These are phyloP conservation scores for Trichoderma atroviride DNA, from an alignment of 2,329 filamentous ascomycete genomes.

Conservation along the genomic window DNA sequence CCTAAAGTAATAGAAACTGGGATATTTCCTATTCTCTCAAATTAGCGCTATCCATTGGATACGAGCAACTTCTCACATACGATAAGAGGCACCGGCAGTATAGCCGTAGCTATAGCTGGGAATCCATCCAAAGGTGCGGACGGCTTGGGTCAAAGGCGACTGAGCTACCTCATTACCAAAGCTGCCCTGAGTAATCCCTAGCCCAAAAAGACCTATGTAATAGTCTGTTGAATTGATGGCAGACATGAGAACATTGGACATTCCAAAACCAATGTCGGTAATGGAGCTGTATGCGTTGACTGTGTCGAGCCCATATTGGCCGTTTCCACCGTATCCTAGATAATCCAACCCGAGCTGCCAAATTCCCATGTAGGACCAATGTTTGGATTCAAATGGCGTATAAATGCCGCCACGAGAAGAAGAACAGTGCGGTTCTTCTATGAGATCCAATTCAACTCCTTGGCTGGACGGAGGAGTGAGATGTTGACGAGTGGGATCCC, in stretches of 20 bases:
- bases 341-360: slow-evolving; percentile 64
- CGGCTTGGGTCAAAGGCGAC: slow-evolving; percentile 58
- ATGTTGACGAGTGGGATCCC: not conserved
- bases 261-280: slow-evolving; percentile 41
- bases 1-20: slow-evolving; percentile 67
- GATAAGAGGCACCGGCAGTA: slow-evolving; percentile 74
- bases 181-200: slow-evolving; percentile 58
- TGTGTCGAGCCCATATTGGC: slow-evolving; percentile 63
- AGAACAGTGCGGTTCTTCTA: slow-evolving; percentile 56
- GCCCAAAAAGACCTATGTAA: slow-evolving; percentile 57
- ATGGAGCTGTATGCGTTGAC: slow-evolving; percentile 47
- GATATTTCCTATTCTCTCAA: slow-evolving; percentile 37
- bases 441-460: slow-evolving; percentile 31
- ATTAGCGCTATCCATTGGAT: slow-evolving; percentile 25
- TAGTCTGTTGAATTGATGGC: slow-evolving; percentile 59
- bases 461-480: not conserved
- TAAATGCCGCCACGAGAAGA: slow-evolving; percentile 62
- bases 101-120: slow-evolving; percentile 76
- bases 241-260: slow-evolving; percentile 53
- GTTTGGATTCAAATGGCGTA: slow-evolving; percentile 54
- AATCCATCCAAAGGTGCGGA: slow-evolving; percentile 61
- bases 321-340: slow-evolving; percentile 62
- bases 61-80: slow-evolving; percentile 46
- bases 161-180: slow-evolving; percentile 55
- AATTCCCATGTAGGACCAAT: slow-evolving; percentile 61